A percentile compares a stretch with the other conserved stretches of the same genome.
Evolutionary conservation across 805 yeast genomes (phyloP).

Genomic region (Yarrowia bubula): DNA sequence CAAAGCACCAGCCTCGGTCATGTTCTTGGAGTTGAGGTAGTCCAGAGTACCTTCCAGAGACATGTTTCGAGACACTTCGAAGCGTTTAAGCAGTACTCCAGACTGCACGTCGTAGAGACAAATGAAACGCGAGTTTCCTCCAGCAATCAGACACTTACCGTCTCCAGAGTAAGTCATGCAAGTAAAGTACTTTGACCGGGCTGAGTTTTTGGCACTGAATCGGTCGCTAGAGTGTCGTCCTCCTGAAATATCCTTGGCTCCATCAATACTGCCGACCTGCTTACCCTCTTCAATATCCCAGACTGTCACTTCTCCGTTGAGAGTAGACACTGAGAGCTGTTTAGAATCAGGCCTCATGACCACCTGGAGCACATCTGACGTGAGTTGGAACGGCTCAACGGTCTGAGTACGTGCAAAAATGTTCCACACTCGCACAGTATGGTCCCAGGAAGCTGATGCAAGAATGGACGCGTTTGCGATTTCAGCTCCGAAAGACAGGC

Average conservation of each 20-base stretch:
- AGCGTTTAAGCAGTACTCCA: slow-evolving; percentile 79
- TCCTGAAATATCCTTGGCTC: slow-evolving; percentile 76
- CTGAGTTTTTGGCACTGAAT: slow-evolving; percentile 74
- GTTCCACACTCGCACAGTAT: slow-evolving; percentile 89
- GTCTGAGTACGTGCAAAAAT: slow-evolving; percentile 82
- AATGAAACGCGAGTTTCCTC: slow-evolving; percentile 87
- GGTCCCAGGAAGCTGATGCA: slow-evolving; percentile 96
- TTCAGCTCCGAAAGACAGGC: slow-evolving; percentile 79
- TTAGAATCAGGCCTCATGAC: slow-evolving; percentile 92
- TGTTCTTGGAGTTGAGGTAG: slow-evolving; percentile 69
- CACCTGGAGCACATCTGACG: slow-evolving; percentile 77
- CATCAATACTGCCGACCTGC: slow-evolving; percentile 81
- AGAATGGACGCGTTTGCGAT: slow-evolving; percentile 54
- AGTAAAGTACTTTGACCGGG: slow-evolving; percentile 79
- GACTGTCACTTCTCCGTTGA: slow-evolving; percentile 81
- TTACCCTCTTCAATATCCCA: slow-evolving; percentile 82
- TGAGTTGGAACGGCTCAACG: slow-evolving; percentile 86
- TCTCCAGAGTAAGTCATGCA: slow-evolving; percentile 83
- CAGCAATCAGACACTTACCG: slow-evolving; percentile 84
- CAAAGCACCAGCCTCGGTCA: slow-evolving; percentile 86
- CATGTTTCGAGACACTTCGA: slow-evolving; percentile 86
- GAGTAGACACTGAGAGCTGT: slow-evolving; percentile 79
- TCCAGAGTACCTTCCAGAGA: slow-evolving; percentile 83
- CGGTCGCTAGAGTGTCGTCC: slow-evolving; percentile 84
- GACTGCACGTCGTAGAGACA: slow-evolving; percentile 88